Evolutionary conservation across 805 yeast species (phyloP), one percentile per base, ranked within the genome.

Genomic region (Saccharomycopsis fodiens): DNA sequence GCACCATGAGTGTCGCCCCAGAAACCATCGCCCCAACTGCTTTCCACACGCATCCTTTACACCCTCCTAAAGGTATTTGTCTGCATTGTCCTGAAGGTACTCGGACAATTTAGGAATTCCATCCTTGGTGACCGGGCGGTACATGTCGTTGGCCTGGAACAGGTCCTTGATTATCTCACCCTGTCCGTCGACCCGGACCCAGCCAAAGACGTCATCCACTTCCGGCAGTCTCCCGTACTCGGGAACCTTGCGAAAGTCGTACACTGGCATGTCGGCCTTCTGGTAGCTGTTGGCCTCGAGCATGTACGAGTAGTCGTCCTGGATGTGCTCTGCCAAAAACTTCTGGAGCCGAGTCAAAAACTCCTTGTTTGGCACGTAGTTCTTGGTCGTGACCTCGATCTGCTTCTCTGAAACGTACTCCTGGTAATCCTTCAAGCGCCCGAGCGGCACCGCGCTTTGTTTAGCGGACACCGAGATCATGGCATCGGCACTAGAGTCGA

Each of bases 131-230:
- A 73, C 63, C 3, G 79, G 47, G 15, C 84, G 64, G 59, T 85
- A 85, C 69, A 79, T 64, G 15, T 61, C 55, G 57, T 85, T 85
- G 3, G 61, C 55, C 57, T 84, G 78, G 54, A 77, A 85, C 16
- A 77, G 65, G 1, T 63, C 72, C 1, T 68, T 67, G 1, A 76
- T 64, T 48, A 85, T 81, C 37, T 67, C 66, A 1, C 85, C 84
- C 2, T 68, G 57, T 1, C 51, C 60, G 51, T 73, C 73, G 2
- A 85, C 82, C 51, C 72, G 70, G 7, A 84, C 79, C 55, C 79
- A 82, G 1, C 94, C 95, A 42, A 78, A 67, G 1, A 78, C 76
- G 54, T 82, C 83, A 50, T 82, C 85, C 6, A 82, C 73, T 17
- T 79, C 83, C 1, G 91, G 86, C 12, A 72, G 73, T 52, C 93